phyloP scores from a whole-genome alignment of 306 rosid species.

The Cajanus cajan region DNA sequence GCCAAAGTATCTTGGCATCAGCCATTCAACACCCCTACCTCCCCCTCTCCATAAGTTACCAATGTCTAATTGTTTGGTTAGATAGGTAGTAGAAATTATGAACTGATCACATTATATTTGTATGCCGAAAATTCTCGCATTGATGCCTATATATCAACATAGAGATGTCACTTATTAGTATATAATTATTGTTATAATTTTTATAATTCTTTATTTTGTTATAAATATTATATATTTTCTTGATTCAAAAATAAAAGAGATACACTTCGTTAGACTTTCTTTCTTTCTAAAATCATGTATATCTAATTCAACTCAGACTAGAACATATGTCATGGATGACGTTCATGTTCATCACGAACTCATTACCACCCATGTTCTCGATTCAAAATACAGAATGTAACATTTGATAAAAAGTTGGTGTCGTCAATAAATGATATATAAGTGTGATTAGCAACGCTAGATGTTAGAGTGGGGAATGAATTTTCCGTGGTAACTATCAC shows the following conservation, averaged over 20 bases:
- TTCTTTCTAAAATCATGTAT: too few relatives aligned
- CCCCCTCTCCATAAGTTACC: neutral
- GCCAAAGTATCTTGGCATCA: neutral
- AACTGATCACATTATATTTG: neutral
- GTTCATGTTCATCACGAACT: neutral
- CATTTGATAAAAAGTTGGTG: neutral
- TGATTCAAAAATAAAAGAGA: too few relatives aligned
- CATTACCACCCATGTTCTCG: neutral
- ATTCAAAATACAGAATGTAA: neutral
- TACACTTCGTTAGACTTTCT: too few relatives aligned
- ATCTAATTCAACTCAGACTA: neutral
- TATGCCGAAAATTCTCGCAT: neutral
- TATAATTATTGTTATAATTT: too few relatives aligned
- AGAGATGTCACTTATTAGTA: neutral
- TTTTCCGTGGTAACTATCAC: too few relatives aligned
- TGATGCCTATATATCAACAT: neutral
- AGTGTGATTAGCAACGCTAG: neutral
- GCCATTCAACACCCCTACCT: neutral
- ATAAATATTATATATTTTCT: too few relatives aligned
- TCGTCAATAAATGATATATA: neutral
- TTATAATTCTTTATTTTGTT: too few relatives aligned
- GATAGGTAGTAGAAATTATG: neutral
- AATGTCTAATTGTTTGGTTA: neutral
- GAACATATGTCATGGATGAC: neutral
- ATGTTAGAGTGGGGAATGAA: neutral